A percentile compares a stretch with the other conserved stretches of the same genome.
phyloP scores from a whole-genome alignment of 1,139 yeast genomes.

The Blastobotrys arbuscula region DNA sequence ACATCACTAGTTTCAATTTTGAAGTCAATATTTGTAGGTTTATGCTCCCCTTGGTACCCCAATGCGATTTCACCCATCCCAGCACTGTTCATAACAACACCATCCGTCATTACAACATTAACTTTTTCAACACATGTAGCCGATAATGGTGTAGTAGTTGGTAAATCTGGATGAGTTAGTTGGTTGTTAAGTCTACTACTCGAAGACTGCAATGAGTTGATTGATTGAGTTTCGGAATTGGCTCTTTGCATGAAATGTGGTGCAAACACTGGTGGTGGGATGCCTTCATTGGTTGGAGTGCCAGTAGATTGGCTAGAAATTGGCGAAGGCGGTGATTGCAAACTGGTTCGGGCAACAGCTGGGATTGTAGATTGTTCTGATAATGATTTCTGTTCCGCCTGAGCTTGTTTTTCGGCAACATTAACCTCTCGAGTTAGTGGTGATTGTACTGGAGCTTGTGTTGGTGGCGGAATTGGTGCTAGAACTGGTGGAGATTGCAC shows the following conservation, averaged over 20 bases:
- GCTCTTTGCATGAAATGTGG: not conserved
- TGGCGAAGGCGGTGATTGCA: not conserved
- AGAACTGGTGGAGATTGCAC: not conserved
- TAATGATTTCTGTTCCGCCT: not conserved
- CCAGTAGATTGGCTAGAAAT: not conserved
- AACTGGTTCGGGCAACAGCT: not conserved
- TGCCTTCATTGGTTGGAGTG: not conserved
- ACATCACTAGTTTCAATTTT: conserved; percentile 18
- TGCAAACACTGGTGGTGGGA: not conserved
- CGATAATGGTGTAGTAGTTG: conserved; percentile 54
- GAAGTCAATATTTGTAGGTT: conserved; percentile 15
- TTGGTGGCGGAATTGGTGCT: not conserved
- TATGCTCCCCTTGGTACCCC: conserved; percentile 43
- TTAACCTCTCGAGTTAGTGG: not conserved
- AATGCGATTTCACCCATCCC: conserved; percentile 77
- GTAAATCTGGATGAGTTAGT: conserved; percentile 40
- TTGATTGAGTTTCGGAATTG: conserved; percentile 21
- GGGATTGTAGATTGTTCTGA: not conserved
- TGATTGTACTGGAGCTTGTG: not conserved
- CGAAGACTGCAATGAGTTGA: conserved; percentile 22
- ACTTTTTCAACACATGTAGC: conserved; percentile 79
- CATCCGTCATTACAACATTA: conserved; percentile 67
- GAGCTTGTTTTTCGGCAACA: not conserved
- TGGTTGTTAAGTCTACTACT: not conserved
- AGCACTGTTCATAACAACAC: conserved; percentile 51